phyloP scores from a whole-genome alignment of 192 early-diverging fungal genomes.

The Dispira parvispora region DNA sequence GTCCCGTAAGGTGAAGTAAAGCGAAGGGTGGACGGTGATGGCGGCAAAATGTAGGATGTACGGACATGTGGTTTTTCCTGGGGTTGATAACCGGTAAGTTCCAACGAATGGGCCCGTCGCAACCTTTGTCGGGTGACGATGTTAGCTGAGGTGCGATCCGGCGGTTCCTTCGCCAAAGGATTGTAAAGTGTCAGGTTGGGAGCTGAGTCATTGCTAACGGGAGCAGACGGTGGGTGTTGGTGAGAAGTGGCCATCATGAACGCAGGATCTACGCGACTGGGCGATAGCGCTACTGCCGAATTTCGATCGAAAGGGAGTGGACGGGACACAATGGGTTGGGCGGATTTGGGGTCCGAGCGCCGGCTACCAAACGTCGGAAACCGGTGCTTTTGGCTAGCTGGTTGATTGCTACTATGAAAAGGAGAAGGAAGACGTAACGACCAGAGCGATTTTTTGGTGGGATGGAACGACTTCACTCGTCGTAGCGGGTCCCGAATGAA shows the following conservation, averaged over 20 bases:
- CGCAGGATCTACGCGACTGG: too few species aligned
- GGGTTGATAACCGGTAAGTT: neutral
- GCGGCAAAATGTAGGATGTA: neutral
- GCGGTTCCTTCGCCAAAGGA: neutral
- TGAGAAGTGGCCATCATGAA: too few species aligned
- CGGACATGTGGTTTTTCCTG: neutral
- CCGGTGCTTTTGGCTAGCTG: neutral
- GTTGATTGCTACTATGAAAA: neutral
- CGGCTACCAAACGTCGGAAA: too few species aligned
- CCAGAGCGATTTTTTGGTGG: neutral
- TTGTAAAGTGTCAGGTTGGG: neutral
- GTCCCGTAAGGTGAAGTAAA: too few species aligned
- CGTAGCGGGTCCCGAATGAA: neutral
- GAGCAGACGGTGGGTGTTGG: neutral
- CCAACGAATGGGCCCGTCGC: constrained; percentile 1
- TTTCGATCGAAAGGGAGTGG: too few species aligned
- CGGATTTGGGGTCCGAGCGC: too few species aligned
- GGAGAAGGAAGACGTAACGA: neutral
- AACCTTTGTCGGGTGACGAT: neutral
- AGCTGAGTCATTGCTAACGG: neutral
- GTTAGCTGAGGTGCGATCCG: neutral
- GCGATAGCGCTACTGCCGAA: too few species aligned
- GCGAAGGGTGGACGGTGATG: neutral
- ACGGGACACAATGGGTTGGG: too few species aligned
- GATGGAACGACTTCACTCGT: constrained; percentile 1